These are phyloP conservation scores for Xylaria bambusicola DNA, from an alignment of 495 filamentous ascomycete genomes.

Conservation along the genomic window DNA sequence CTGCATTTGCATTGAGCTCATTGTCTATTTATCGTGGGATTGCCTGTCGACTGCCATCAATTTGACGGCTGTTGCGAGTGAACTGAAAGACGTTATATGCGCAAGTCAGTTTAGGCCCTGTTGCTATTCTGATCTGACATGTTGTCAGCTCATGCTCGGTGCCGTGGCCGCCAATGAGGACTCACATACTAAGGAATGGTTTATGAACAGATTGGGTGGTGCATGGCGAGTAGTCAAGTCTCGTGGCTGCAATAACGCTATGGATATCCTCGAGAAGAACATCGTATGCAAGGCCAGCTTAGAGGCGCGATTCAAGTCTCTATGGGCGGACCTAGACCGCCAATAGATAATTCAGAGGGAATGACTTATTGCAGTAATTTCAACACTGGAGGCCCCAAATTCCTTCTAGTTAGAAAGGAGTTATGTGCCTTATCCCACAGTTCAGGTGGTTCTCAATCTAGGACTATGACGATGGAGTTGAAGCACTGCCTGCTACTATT, in stretches of 20 bases:
- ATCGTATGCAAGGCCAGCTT: not conserved
- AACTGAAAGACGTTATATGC: constrained; percentile 23
- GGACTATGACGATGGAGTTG: too few species aligned
- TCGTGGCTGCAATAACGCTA: not conserved
- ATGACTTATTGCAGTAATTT: not conserved
- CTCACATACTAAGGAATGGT: constrained; percentile 27
- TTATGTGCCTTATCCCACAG: too few species aligned
- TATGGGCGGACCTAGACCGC: constrained; percentile 1
- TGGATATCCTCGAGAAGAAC: not conserved
- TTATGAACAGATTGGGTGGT: constrained; percentile 23
- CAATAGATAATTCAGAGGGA: not conserved
- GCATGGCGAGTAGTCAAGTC: constrained; percentile 9
- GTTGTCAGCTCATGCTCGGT: constrained; percentile 27
- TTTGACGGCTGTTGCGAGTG: constrained; percentile 21
- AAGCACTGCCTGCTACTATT: too few species aligned
- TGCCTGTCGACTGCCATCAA: constrained; percentile 10
- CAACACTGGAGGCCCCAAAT: too few species aligned
- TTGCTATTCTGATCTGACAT: constrained; percentile 29
- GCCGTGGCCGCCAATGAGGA: constrained; percentile 25
- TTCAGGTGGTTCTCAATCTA: too few species aligned
- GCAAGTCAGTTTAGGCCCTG: constrained; percentile 24
- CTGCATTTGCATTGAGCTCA: constrained; percentile 1
- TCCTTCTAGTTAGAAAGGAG: too few species aligned
- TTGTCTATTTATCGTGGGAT: constrained; percentile 1
- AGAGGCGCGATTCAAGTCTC: not conserved